Evolutionary conservation across 306 rosid species (phyloP).

Genomic region (Lablab purpureus): DNA sequence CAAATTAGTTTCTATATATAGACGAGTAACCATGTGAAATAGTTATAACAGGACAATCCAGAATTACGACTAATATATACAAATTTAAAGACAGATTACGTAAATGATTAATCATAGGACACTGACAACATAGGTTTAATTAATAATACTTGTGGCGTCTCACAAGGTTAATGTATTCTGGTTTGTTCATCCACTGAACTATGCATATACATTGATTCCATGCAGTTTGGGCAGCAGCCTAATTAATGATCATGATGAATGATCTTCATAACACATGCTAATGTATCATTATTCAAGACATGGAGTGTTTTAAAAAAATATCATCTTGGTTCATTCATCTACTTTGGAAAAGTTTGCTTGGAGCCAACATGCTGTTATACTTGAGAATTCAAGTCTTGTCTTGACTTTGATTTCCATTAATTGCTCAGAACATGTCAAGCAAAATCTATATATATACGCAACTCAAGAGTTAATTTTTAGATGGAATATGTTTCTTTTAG

Average conservation of each 20-base stretch:
- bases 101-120: conserved; percentile 6
- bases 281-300: background rate
- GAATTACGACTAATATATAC: background rate
- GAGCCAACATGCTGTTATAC: background rate
- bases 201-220: background rate
- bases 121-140: background rate
- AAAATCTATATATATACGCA: conserved; percentile 15
- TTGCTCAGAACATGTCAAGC: background rate
- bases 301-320: too few relatives aligned
- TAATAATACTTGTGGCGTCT: conserved; percentile 24
- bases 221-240: background rate
- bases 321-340: conserved; percentile 34
- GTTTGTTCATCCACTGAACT: background rate
- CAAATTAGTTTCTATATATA: background rate
- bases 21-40: background rate
- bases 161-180: background rate
- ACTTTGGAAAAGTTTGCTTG: conserved; percentile 31
- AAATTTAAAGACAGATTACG: background rate
- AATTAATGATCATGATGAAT: conserved; percentile 29
- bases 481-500: too few relatives aligned
- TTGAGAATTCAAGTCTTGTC: conserved; percentile 35
- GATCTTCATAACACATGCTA: background rate
- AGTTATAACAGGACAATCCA: background rate
- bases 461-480: background rate
- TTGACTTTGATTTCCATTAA: conserved; percentile 39